phyloP scores from a whole-genome alignment of 139 green algal species.

The Auxenochlorella pyrenoidosa region DNA sequence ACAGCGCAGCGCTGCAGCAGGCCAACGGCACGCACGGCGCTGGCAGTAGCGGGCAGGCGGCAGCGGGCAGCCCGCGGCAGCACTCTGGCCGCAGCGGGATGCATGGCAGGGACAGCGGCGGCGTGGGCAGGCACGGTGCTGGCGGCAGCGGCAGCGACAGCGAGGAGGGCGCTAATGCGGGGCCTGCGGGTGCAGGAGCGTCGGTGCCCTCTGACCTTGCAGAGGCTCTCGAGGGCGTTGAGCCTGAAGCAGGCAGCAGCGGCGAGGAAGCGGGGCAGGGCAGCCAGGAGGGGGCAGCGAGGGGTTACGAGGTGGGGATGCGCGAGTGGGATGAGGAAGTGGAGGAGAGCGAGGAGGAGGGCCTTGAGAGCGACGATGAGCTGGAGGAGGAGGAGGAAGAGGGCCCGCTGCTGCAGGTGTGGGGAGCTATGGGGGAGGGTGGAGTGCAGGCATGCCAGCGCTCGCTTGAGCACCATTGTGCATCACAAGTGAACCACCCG shows the following conservation, averaged over 20 bases:
- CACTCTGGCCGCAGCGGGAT: neutral
- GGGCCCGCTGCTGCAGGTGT: neutral
- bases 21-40: no score
- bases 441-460: no score
- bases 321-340: neutral
- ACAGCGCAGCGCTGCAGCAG: no score
- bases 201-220: neutral
- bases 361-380: neutral
- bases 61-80: neutral
- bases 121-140: neutral
- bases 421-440: no score
- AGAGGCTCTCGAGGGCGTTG: neutral
- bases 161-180: neutral
- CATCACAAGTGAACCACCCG: no score
- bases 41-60: no score
- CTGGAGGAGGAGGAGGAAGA: constrained; percentile 7
- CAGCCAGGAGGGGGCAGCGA: neutral
- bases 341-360: neutral
- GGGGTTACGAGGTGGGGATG: neutral
- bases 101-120: neutral
- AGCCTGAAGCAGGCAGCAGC: neutral
- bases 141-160: neutral
- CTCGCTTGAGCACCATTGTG: no score
- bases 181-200: neutral
- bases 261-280: neutral